Evolutionary conservation across 805 yeast species (phyloP), one percentile per base, ranked within the genome.

Genomic region (Ogataea nonfermentans): DNA sequence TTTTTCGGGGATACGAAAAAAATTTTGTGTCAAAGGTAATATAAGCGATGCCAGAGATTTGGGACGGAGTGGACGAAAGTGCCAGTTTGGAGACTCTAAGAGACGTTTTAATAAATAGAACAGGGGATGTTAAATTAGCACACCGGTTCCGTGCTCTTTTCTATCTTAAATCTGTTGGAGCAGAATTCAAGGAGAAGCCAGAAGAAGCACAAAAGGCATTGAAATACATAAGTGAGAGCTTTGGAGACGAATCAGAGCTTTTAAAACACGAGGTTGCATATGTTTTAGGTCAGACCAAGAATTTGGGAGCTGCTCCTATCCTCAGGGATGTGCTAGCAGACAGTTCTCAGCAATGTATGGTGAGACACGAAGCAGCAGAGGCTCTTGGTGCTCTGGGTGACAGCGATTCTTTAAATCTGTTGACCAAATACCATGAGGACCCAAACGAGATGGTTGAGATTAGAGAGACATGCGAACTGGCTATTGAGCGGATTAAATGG

Each of bases 281-380:
- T 57, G 97, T 91, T 9, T 68, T 93, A 44, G 99, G 99, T 32
- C 99, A 93, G 67, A 90, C 96, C 32, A 81, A 85, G 61, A 90
- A 90, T 67, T 59, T 80, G 51, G 64, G 76, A 41, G 88, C 96
- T 43, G 85, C 91, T 44, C 83, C 86, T 34, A 72, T 79, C 34
- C 73, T 93, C 45, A 76, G 87, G 61, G 72, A 73, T 6, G 95
- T 88, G 15, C 73, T 93, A 54, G 65, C 67, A 34, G 80, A 82
- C 61, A 56, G 60, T 16, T 50, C 69, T 11, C 98, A 91, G 68
- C 93, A 85, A 59, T 72, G 85, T 45, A 93, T 93, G 98, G 99
- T 93, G 25, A 84, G 99, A 64, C 99, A 93, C 63, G 99, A 93
- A 65, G 99, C 99, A 12, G 99, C 99, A 6, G 99, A 93, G 66